A percentile compares a stretch with the other conserved stretches of the same genome.
These are phyloP conservation scores for Daldinia eschscholtzii DNA, from an alignment of 2,329 filamentous ascomycete species.

Conservation along the genomic window DNA sequence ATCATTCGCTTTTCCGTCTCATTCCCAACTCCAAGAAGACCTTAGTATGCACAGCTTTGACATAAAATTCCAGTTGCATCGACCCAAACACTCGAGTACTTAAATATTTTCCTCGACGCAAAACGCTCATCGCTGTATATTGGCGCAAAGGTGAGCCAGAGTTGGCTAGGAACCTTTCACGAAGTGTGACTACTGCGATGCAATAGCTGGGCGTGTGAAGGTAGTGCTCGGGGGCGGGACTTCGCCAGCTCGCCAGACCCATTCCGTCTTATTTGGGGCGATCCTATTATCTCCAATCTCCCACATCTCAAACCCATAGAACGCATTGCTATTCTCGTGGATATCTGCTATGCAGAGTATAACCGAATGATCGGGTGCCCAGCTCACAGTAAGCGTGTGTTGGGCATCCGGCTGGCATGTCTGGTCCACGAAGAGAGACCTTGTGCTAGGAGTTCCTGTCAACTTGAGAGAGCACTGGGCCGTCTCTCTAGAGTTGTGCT, in stretches of 20 bases:
- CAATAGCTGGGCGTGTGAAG: background rate
- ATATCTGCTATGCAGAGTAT: constrained; percentile 21
- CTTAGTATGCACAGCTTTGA: background rate
- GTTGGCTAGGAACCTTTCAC: background rate
- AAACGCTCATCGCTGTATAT: background rate
- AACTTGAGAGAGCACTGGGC: constrained; percentile 7
- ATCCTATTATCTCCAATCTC: constrained; percentile 4
- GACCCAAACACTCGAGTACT: background rate
- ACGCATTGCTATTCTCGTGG: constrained; percentile 4
- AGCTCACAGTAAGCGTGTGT: constrained; percentile 10
- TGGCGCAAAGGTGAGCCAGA: too few species aligned
- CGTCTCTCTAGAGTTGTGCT: constrained; percentile 5
- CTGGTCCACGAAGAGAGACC: constrained; percentile 1
- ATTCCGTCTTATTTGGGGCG: constrained; percentile 25
- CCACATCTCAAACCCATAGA: constrained; percentile 17
- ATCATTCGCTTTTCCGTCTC: background rate
- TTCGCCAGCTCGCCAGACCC: constrained; percentile 10
- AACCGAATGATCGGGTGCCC: constrained; percentile 5
- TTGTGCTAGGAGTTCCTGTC: background rate
- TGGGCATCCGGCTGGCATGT: constrained; percentile 10
- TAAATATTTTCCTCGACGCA: background rate
- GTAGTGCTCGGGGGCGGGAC: constrained; percentile 2
- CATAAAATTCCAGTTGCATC: background rate
- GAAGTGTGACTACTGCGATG: background rate
- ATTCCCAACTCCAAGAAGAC: background rate